Percentiles rank a stretch among this genome's conserved stretches.
phyloP scores from a whole-genome alignment of 2,329 filamentous ascomycete species.

The Arthrobotrys sphaeroides region DNA sequence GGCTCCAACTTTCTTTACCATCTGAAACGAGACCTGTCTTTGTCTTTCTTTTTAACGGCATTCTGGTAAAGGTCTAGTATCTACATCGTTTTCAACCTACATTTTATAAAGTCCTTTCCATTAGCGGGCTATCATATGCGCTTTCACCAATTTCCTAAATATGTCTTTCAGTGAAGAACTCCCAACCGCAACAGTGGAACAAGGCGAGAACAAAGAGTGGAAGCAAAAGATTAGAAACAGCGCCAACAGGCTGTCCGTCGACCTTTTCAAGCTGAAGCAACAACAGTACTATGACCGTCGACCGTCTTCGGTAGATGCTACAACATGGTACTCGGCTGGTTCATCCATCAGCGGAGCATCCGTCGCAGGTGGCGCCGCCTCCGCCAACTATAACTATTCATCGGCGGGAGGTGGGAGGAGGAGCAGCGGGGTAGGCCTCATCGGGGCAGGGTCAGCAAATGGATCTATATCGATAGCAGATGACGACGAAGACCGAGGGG shows the following conservation, averaged over 20 bases:
- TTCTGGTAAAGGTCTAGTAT: background rate
- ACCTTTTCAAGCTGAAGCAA: constrained; percentile 41
- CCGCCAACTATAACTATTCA: constrained; percentile 3
- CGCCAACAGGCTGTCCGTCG: constrained; percentile 20
- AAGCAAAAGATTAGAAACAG: constrained; percentile 22
- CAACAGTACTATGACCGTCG: constrained; percentile 42
- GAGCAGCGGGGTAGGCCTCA: constrained; percentile 8
- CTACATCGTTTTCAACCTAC: background rate
- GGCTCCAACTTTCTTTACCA: background rate
- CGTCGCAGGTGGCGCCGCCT: background rate
- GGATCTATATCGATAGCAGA: constrained; percentile 11
- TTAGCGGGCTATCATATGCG: background rate
- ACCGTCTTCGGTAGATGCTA: constrained; percentile 32
- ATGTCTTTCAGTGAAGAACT: constrained; percentile 38
- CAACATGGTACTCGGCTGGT: constrained; percentile 31
- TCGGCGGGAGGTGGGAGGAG: background rate
- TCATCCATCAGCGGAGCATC: constrained; percentile 34
- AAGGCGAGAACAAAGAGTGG: constrained; percentile 27
- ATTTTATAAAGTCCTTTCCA: background rate
- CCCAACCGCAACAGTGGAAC: constrained; percentile 4
- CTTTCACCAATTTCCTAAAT: background rate
- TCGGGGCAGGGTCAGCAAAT: constrained; percentile 1
- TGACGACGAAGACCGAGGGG: constrained; percentile 37
- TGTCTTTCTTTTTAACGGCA: background rate
- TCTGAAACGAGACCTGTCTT: background rate